Base-by-base conservation (phyloP, 805 yeast species). In the Wickerhamomyces bisporus region DNA sequence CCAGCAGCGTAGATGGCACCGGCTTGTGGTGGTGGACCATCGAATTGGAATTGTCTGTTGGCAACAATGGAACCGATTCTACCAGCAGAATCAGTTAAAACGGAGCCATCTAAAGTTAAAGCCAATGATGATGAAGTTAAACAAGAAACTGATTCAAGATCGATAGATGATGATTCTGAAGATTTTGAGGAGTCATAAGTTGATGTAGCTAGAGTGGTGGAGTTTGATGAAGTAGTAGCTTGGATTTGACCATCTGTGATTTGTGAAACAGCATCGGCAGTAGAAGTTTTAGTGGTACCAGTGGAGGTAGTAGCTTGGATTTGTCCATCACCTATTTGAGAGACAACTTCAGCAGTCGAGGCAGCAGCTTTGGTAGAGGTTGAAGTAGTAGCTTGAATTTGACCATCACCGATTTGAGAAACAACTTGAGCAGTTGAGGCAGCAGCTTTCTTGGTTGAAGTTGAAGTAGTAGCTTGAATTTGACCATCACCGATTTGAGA, bases 11-110 rank as follows among this genome's bases (percentile, higher is more conserved):
- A 74, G 51, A 76, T 68, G 38, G 81, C 70, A 59, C 81, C 82
- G 21, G 80, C 83, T 68, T 80, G 87, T 49, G 86, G 86, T 63
- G 83, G 81, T 40, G 86, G 84, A 54, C 86, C 86, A 60, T 80
- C 87, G 54, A 80, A 80, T 65, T 80, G 87, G 73, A 80, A 80
- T 66, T 80, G 87, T 66, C 80, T 70, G 75, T 79, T 80, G 35
- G 86, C 77, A 48, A 80, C 87, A 62, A 80, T 78, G 32, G 85
- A 74, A 47, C 86, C 86, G 49, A 80, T 62, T 71, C 87, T 75
- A 29, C 80, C 80, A 44, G 64, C 48, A 16, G 69, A 52, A 52
- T 80, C 87, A 13, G 61, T 68, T 49, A 81, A 66, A 33, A 73
- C 51, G 44, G 76, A 61, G 24, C 52, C 64, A 27, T 66, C 60